A percentile compares a stretch with the other conserved stretches of the same genome.
Conservation (phyloP, 2,329 filamentous ascomycete species). For the Lasiodiplodia sp. region DNA sequence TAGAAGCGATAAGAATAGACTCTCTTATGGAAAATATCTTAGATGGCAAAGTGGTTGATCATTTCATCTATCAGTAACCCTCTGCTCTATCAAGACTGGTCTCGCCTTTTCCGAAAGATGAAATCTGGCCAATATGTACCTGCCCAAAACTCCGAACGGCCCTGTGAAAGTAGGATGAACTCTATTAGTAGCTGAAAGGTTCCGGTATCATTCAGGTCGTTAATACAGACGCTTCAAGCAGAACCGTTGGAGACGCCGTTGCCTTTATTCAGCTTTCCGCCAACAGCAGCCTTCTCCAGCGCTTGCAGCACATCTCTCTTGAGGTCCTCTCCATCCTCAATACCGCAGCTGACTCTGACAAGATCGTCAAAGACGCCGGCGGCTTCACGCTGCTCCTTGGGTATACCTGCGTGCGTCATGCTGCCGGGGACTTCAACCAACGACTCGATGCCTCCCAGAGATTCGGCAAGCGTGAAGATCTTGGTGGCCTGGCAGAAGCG, state of each 20-base stretch:
- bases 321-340: conserved; percentile 89
- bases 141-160: not conserved
- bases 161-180: not conserved
- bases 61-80: not conserved
- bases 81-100: conserved; percentile 1
- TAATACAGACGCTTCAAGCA: conserved; percentile 10
- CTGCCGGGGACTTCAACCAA: conserved; percentile 89
- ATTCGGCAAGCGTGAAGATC: conserved; percentile 94
- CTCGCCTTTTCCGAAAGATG: not conserved
- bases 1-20: not conserved
- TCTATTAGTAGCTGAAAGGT: not conserved
- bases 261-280: conserved; percentile 54
- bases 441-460: conserved; percentile 88
- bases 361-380: conserved; percentile 96
- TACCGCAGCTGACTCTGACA: conserved; percentile 89
- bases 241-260: conserved; percentile 25
- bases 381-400: conserved; percentile 85
- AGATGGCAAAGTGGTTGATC: not conserved
- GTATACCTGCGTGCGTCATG: conserved; percentile 98
- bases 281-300: conserved; percentile 75
- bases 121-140: not conserved
- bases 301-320: conserved; percentile 83
- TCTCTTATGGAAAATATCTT: not conserved
- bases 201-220: conserved; percentile 15
- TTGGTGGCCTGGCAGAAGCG: conserved; percentile 88